Base-by-base conservation (phyloP, 2,329 filamentous ascomycete genomes). In the Claviceps humidiphila region DNA sequence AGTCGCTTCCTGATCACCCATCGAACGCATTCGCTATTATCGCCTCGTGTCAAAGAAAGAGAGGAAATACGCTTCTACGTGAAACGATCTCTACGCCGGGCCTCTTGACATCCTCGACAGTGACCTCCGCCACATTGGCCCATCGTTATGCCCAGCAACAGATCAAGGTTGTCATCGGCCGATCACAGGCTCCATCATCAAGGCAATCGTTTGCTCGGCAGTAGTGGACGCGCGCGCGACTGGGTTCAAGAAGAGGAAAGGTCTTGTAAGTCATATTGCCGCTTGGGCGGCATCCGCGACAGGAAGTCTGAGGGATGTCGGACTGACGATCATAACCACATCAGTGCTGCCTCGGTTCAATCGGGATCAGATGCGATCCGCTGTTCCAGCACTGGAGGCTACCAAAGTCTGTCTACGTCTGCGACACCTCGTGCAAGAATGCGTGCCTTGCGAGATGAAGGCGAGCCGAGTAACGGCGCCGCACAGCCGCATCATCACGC, bases 351-450 rank as follows among this genome's bases (percentile, higher is more conserved):
- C 85, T 1, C 73, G 72, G 14, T 77, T 83, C 58, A 73, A 74
- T 58, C 74, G 80, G 58, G 76, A 78, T 13, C 65, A 73, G 1
- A 70, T 83, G 44, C 68, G 81, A 43, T 82, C 87, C 11, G 81
- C 85, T 30, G 82, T 91, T 39, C 80, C 87, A 1, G 75, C 90
- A 13, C 74, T 78, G 54, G 85, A 93, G 61, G 90, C 96, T 56
- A 96, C 91, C 55, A 90, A 90, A 65, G 77, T 94, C 52, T 91
- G 90, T 26, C 78, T 98, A 16, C 87, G 89, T 53, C 75, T 98
- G 57, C 94, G 91, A 61, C 89, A 94, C 64, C 82, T 95, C 59
- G 82, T 98, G 61, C 89, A 95, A 68, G 80, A 89, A 65, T 84
- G 89, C 52, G 80, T 98, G 26, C 87, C 91, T 1, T 96, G 88